These are phyloP conservation scores for Nannochloropsis granulata DNA, from an alignment of 108 stramenopile species.

Conservation along the genomic window DNA sequence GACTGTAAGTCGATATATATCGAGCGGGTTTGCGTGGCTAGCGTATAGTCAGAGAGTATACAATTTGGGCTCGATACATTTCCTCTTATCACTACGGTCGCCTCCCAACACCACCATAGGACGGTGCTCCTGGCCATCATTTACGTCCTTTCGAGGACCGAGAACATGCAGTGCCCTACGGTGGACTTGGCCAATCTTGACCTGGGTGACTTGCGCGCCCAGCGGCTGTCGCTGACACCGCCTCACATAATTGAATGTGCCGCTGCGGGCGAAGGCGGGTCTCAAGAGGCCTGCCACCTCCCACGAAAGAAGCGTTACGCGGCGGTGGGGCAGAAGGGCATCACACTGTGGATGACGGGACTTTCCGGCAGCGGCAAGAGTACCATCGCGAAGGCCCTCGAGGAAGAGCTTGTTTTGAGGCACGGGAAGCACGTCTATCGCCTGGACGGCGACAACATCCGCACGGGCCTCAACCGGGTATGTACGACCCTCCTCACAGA, in stretches of 20 bases:
- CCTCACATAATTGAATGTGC: slow-evolving; percentile 95
- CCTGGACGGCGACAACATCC: slow-evolving; percentile 85
- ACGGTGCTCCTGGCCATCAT: slow-evolving; percentile 30
- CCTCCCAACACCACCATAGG: background rate
- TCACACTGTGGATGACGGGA: slow-evolving; percentile 98
- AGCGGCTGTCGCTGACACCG: slow-evolving; percentile 60
- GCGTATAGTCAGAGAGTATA: too few species aligned
- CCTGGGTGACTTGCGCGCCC: slow-evolving; percentile 55
- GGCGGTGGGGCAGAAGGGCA: slow-evolving; percentile 76
- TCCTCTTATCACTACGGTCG: too few species aligned
- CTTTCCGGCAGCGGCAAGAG: slow-evolving; percentile 85
- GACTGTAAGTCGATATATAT: background rate
- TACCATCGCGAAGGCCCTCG: slow-evolving; percentile 89
- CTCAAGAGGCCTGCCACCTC: slow-evolving; percentile 82
- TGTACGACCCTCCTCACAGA: background rate
- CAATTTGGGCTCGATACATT: too few species aligned
- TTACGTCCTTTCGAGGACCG: slow-evolving; percentile 22
- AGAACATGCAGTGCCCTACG: background rate
- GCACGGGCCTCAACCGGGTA: slow-evolving; percentile 58
- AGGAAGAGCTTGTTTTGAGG: slow-evolving; percentile 74
- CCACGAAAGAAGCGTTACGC: slow-evolving; percentile 63
- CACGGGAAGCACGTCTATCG: slow-evolving; percentile 93
- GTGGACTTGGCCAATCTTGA: slow-evolving; percentile 34
- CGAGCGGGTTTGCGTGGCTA: too few species aligned
- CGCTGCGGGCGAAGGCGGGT: slow-evolving; percentile 64